phyloP scores from a whole-genome alignment of 768 basidiomycete species.

The Rubroboletus satanas region DNA sequence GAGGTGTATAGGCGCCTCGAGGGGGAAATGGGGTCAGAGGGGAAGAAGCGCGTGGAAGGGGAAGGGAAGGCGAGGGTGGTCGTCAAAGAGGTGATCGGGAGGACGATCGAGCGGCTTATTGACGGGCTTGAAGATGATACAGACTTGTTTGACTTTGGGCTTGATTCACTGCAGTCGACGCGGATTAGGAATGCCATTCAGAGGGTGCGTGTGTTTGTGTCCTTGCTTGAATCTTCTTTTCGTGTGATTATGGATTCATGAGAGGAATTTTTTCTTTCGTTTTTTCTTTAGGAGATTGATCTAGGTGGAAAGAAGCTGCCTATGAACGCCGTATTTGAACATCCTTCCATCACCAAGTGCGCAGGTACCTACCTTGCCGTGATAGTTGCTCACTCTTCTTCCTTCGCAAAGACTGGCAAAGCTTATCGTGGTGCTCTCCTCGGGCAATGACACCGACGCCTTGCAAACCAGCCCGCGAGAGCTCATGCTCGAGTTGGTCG shows the following conservation, averaged over 20 bases:
- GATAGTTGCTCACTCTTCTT: background rate
- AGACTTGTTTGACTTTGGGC: slow-evolving; percentile 46
- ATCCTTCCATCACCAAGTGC: slow-evolving; percentile 41
- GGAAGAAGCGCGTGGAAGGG: slow-evolving; percentile 8
- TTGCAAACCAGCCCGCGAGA: slow-evolving; percentile 29
- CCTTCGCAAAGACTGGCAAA: slow-evolving; percentile 33
- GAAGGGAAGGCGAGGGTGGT: slow-evolving; percentile 11
- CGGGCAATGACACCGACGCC: slow-evolving; percentile 24
- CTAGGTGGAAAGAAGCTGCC: slow-evolving; percentile 21
- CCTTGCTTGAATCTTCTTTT: slow-evolving; percentile 7
- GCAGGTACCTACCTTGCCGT: background rate
- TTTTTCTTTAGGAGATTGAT: slow-evolving; percentile 14
- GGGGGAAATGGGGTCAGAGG: slow-evolving; percentile 29
- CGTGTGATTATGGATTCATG: slow-evolving; percentile 15
- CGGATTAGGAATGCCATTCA: slow-evolving; percentile 47
- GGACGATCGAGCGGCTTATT: slow-evolving; percentile 19
- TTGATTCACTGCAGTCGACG: slow-evolving; percentile 52
- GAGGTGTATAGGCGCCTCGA: slow-evolving; percentile 42
- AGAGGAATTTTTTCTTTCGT: too few species aligned
- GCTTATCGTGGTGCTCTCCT: slow-evolving; percentile 36
- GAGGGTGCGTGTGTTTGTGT: slow-evolving; percentile 32
- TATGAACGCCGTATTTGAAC: slow-evolving; percentile 44
- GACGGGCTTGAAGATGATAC: slow-evolving; percentile 27
- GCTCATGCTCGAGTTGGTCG: slow-evolving; percentile 45
- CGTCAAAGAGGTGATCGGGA: slow-evolving; percentile 16